phyloP scores from a whole-genome alignment of 2,329 filamentous ascomycete genomes.

The Cadophora malorum region DNA sequence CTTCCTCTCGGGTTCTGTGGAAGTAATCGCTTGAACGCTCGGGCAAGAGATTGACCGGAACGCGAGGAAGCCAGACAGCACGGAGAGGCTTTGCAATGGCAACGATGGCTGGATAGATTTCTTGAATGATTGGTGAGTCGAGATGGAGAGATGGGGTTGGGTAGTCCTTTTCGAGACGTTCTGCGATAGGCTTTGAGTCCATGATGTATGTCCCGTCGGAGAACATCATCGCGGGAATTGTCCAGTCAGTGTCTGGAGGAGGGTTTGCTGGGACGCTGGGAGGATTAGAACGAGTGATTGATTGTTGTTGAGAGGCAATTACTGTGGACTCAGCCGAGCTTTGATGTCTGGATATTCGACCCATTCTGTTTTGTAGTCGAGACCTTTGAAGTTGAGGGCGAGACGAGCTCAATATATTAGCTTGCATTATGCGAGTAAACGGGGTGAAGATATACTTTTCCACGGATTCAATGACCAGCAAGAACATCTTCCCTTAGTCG shows the following conservation, averaged over 20 bases:
- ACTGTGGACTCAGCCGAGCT: constrained; percentile 61
- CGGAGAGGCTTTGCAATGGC: constrained; percentile 46
- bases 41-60: constrained; percentile 59
- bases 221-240: constrained; percentile 61
- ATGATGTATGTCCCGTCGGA: constrained; percentile 65
- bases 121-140: constrained; percentile 56
- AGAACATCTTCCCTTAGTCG: constrained; percentile 55
- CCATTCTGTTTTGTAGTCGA: constrained; percentile 74
- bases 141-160: constrained; percentile 65
- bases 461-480: constrained; percentile 74
- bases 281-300: neutral
- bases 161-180: constrained; percentile 62
- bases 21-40: constrained; percentile 61
- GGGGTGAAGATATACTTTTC: constrained; percentile 60
- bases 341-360: constrained; percentile 71
- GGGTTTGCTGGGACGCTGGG: constrained; percentile 55
- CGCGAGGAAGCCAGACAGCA: constrained; percentile 53
- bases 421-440: constrained; percentile 7
- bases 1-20: constrained; percentile 54
- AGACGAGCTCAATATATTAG: constrained; percentile 59
- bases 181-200: constrained; percentile 68
- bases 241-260: constrained; percentile 52
- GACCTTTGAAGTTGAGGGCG: constrained; percentile 69
- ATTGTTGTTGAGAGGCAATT: constrained; percentile 25
- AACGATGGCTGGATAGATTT: constrained; percentile 51